A percentile compares a stretch with the other conserved stretches of the same genome.
phyloP scores from a whole-genome alignment of 129 eudicot species.

The Lonicera japonica region DNA sequence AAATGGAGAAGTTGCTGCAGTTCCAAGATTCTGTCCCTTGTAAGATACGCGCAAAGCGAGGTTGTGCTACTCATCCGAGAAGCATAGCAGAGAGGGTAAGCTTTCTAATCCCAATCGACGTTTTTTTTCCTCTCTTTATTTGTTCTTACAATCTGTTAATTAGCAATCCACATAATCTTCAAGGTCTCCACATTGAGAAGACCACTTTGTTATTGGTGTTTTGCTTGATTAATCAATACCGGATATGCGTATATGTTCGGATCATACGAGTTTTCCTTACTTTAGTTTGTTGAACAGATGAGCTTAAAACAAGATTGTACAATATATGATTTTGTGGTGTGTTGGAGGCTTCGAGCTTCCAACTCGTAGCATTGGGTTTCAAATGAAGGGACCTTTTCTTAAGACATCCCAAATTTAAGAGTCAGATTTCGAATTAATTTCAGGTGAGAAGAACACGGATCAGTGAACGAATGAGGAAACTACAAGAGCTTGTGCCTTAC shows the following conservation, averaged over 20 bases:
- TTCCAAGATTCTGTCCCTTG: conserved; percentile 83
- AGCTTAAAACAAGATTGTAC: too few species aligned
- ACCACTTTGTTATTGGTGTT: not conserved
- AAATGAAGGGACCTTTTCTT: too few species aligned
- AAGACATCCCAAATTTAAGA: not conserved
- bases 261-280: not conserved
- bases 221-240: not conserved
- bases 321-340: too few species aligned
- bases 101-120: not conserved
- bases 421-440: conserved; percentile 10
- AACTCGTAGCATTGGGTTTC: too few species aligned
- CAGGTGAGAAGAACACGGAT: conserved; percentile 90
- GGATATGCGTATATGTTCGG: not conserved
- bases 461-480: conserved; percentile 92
- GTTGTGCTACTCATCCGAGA: conserved; percentile 97
- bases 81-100: conserved; percentile 98
- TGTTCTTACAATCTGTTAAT: not conserved
- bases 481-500: conserved; percentile 93
- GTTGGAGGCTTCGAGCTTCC: too few species aligned
- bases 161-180: not conserved
- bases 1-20: conserved; percentile 64
- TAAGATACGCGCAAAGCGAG: conserved; percentile 89
- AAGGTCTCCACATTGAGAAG: not conserved
- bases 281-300: not conserved
- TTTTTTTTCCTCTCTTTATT: not conserved